phyloP scores from a whole-genome alignment of 176 grass and related monocot genomes.

The Cenchrus purpureus region DNA sequence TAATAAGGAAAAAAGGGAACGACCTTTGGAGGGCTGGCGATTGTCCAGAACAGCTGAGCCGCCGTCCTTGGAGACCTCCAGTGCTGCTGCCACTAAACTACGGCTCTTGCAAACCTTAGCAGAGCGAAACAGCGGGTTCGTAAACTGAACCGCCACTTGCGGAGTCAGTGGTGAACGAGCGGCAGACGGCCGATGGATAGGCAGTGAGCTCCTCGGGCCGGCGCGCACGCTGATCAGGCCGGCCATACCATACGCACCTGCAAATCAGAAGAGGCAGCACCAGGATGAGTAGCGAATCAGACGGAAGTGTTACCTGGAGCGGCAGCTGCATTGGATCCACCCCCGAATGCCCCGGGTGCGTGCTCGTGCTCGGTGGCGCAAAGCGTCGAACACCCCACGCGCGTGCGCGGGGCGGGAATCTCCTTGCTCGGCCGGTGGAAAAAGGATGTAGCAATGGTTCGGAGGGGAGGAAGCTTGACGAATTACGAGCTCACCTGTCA shows the following conservation, averaged over 20 bases:
- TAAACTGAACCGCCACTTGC: slow-evolving; percentile 1
- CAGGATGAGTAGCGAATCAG: neutral
- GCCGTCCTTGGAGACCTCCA: slow-evolving; percentile 37
- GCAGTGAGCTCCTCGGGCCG: neutral
- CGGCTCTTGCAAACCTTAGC: neutral
- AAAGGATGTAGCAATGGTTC: too few species aligned
- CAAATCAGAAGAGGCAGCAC: neutral
- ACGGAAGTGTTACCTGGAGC: too few species aligned
- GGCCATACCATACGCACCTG: slow-evolving; percentile 37
- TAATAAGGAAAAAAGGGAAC: neutral
- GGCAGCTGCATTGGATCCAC: too few species aligned
- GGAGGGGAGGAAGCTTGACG: neutral
- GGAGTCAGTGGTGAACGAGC: neutral
- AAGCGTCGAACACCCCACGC: slow-evolving; percentile 19
- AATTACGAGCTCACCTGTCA: slow-evolving; percentile 3
- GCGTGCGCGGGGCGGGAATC: neutral
- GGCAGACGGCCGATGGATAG: neutral
- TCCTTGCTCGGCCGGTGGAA: too few species aligned
- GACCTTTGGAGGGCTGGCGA: slow-evolving; percentile 47
- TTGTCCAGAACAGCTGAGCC: slow-evolving; percentile 16
- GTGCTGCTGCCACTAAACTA: neutral
- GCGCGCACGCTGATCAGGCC: neutral
- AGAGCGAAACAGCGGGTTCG: neutral
- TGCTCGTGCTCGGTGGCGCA: neutral
- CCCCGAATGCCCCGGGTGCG: too few species aligned